phyloP scores from a whole-genome alignment of 441 rosid species.

The Raphanus hybrid region DNA sequence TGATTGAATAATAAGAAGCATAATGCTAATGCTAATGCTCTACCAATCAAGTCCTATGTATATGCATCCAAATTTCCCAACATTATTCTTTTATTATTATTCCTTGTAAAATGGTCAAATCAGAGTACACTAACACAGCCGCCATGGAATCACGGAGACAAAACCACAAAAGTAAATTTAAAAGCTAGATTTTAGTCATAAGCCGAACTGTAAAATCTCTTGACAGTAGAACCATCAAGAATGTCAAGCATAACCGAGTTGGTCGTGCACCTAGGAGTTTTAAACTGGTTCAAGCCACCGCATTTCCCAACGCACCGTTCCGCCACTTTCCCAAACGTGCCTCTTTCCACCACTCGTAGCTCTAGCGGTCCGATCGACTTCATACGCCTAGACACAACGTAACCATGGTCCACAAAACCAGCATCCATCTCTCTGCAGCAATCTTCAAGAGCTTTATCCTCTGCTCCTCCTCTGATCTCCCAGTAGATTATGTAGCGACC shows the following conservation, averaged over 20 bases:
- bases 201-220: conserved; percentile 68
- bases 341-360: conserved; percentile 71
- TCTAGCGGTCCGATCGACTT: conserved; percentile 81
- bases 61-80: too few species aligned
- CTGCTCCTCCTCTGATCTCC: conserved; percentile 84
- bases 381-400: conserved; percentile 73
- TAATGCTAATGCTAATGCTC: too few species aligned
- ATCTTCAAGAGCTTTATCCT: conserved; percentile 60
- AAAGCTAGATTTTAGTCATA: conserved; percentile 38
- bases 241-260: conserved; percentile 60
- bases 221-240: conserved; percentile 62
- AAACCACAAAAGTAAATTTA: conserved; percentile 17
- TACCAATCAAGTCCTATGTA: too few species aligned
- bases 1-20: too few species aligned
- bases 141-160: conserved; percentile 19
- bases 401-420: conserved; percentile 78
- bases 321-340: conserved; percentile 74
- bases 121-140: conserved; percentile 23
- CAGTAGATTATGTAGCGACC: conserved; percentile 92
- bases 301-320: conserved; percentile 72
- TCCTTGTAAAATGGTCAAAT: conserved; percentile 2
- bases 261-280: conserved; percentile 89
- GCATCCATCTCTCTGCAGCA: conserved; percentile 81
- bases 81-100: neutral
- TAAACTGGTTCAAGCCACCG: conserved; percentile 83